A percentile compares a stretch with the other conserved stretches of the same genome.
phyloP scores from a whole-genome alignment of 768 basidiomycete genomes.

The Suillus spraguei region DNA sequence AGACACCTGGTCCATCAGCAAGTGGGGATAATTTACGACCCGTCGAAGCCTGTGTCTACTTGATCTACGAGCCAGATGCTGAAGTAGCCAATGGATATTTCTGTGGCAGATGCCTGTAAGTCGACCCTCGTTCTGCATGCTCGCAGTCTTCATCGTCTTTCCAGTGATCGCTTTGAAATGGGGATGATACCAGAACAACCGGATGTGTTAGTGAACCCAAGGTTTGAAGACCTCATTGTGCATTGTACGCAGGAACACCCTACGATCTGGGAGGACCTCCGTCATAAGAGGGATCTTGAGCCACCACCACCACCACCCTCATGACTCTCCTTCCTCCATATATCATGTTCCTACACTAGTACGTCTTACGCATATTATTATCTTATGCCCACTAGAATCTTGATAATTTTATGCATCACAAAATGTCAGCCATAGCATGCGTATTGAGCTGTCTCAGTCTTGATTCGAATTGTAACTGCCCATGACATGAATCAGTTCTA shows the following conservation, averaged over 20 bases:
- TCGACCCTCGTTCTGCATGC: constrained; percentile 14
- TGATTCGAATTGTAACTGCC: not conserved
- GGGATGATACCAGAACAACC: constrained; percentile 32
- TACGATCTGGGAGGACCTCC: constrained; percentile 49
- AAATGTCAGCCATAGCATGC: not conserved
- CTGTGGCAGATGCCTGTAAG: constrained; percentile 59
- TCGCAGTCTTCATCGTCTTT: not conserved
- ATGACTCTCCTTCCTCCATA: not conserved
- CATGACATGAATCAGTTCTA: not conserved
- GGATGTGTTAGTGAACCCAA: constrained; percentile 29
- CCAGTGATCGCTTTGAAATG: constrained; percentile 30
- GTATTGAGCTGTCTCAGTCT: not conserved
- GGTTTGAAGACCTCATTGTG: constrained; percentile 44
- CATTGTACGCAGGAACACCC: constrained; percentile 55
- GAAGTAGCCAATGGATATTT: constrained; percentile 31
- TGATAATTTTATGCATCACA: constrained; percentile 18
- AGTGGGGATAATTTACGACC: constrained; percentile 35
- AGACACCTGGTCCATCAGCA: not conserved
- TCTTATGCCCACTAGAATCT: constrained; percentile 17
- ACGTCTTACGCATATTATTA: constrained; percentile 17
- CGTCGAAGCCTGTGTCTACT: constrained; percentile 43
- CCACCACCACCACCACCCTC: not conserved
- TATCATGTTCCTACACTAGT: constrained; percentile 4
- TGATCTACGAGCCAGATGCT: constrained; percentile 37
- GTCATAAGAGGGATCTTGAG: constrained; percentile 19